Evolutionary conservation across 2,329 filamentous ascomycete species (phyloP), one percentile per base, ranked within the genome.

Genomic region (Colletotrichum tofieldiae): DNA sequence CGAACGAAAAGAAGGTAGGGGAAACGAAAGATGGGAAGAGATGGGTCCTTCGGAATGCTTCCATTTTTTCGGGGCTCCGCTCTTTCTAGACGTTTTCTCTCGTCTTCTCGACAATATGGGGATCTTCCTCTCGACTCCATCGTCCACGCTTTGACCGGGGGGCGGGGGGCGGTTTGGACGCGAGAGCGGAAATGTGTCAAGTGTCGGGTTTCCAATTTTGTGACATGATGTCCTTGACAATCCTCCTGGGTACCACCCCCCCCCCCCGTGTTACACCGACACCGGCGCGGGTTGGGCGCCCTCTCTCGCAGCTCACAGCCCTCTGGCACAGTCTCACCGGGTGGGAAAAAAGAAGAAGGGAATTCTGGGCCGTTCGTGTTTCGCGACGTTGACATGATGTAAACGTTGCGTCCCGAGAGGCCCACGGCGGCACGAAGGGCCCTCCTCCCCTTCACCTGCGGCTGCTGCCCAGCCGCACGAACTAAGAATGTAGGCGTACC

Each of bases 401-500:
- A 55, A n/a, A n/a, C 18, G n/a, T 26, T 26, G 23, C 23, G 23
- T 26, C 23, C 23, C 23, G 23, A 26, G 23, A 26, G 23, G 23
- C 23, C 23, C 23, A 26, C 23, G 23, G 23, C 23, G 23, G 23
- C 23, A 26, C 23, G 23, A 26, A 26, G 2, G 23, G 23, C 23
- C 23, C 23, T 26, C 23, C 23, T 26, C 35, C 35, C 41, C 41
- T 20, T 5, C 41, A 12, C 52, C 16, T 32, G 26, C 29, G 9
- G 29, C 29, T 32, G 51, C 29, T 35, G 29, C 52, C 52, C 26
- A 49, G 41, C 29, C 49, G 41, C 58, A 23, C 60, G n/a, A 45
- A 43, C 67, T 70, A 70, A 26, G 14, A 63, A 71, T 62, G 67
- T 67, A 67, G 55, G 67, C 43, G 39, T 67, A 67, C 67, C 67